Evolutionary conservation across 768 basidiomycete genomes (phyloP).

Genomic region (Trametes gibbosa): DNA sequence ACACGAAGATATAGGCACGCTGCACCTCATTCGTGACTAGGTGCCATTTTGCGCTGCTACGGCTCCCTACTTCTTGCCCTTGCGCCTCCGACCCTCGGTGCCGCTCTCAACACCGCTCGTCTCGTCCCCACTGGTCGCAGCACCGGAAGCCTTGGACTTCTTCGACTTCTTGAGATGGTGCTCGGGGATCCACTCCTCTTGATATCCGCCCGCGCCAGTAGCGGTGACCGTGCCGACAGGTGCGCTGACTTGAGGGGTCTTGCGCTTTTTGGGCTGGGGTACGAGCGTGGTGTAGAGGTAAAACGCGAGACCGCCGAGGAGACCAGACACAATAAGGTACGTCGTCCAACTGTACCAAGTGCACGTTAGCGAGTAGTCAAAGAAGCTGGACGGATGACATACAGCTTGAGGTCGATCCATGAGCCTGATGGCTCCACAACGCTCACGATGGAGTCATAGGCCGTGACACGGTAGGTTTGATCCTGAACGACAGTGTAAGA

Average conservation of each 20-base stretch:
- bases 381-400: slow-evolving; percentile 28
- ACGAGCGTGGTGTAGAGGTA: slow-evolving; percentile 62
- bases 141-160: slow-evolving; percentile 49
- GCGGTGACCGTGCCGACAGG: slow-evolving; percentile 60
- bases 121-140: slow-evolving; percentile 66
- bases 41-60: slow-evolving; percentile 11
- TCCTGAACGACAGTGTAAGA: slow-evolving; percentile 37
- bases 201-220: slow-evolving; percentile 67
- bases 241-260: slow-evolving; percentile 45
- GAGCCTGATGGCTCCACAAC: slow-evolving; percentile 79
- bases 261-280: slow-evolving; percentile 63
- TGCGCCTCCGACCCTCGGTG: slow-evolving; percentile 47
- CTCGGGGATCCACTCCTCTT: slow-evolving; percentile 92
- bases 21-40: neutral
- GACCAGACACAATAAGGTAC: slow-evolving; percentile 63
- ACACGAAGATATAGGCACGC: neutral
- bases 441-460: slow-evolving; percentile 73
- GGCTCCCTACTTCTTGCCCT: slow-evolving; percentile 46
- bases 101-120: slow-evolving; percentile 45
- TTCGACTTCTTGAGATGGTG: slow-evolving; percentile 76
- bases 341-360: slow-evolving; percentile 52
- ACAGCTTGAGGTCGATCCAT: slow-evolving; percentile 81
- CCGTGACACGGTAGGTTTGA: slow-evolving; percentile 57
- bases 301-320: slow-evolving; percentile 64
- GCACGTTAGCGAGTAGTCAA: slow-evolving; percentile 2